Percentiles rank a stretch among this genome's conserved stretches.
These are phyloP conservation scores for Nepenthes alata DNA, from an alignment of 179 eudicot species.

Conservation along the genomic window DNA sequence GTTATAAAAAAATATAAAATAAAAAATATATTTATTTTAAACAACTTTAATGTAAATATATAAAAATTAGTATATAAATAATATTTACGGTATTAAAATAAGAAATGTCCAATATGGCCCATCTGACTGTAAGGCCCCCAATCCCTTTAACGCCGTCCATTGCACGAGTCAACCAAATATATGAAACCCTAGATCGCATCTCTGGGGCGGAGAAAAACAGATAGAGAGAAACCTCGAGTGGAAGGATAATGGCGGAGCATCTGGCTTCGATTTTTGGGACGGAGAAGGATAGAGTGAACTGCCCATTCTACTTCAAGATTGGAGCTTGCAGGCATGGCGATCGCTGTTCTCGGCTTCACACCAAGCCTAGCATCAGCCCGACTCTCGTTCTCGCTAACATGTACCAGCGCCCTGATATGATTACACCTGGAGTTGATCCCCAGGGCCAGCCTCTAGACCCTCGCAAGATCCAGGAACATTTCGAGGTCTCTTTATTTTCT, in stretches of 20 bases:
- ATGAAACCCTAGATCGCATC: slow-evolving; percentile 1
- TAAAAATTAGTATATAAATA: too few relatives aligned
- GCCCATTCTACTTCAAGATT: slow-evolving; percentile 93
- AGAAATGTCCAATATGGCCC: too few relatives aligned
- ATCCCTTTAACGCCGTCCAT: too few relatives aligned
- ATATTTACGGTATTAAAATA: too few relatives aligned
- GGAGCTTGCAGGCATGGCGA: slow-evolving; percentile 95
- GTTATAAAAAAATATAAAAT: too few relatives aligned
- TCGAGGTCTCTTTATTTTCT: slow-evolving; percentile 37
- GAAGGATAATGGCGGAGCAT: slow-evolving; percentile 67
- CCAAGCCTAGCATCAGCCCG: slow-evolving; percentile 83
- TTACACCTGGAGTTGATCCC: slow-evolving; percentile 88
- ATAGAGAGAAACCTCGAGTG: slow-evolving; percentile 1
- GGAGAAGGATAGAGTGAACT: slow-evolving; percentile 92
- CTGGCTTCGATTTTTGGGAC: slow-evolving; percentile 89
- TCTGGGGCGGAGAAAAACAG: background rate
- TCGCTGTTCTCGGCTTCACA: slow-evolving; percentile 79
- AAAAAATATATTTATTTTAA: too few relatives aligned
- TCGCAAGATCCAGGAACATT: slow-evolving; percentile 69
- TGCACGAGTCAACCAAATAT: too few relatives aligned
- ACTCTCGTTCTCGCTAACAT: slow-evolving; percentile 71
- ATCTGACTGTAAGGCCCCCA: too few relatives aligned
- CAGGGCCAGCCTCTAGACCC: slow-evolving; percentile 80
- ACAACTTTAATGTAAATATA: too few relatives aligned
- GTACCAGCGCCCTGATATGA: slow-evolving; percentile 89